Evolutionary conservation across 257 asterid species (phyloP), one percentile per base, ranked within the genome.

Genomic region (Knoxia roxburghii): DNA sequence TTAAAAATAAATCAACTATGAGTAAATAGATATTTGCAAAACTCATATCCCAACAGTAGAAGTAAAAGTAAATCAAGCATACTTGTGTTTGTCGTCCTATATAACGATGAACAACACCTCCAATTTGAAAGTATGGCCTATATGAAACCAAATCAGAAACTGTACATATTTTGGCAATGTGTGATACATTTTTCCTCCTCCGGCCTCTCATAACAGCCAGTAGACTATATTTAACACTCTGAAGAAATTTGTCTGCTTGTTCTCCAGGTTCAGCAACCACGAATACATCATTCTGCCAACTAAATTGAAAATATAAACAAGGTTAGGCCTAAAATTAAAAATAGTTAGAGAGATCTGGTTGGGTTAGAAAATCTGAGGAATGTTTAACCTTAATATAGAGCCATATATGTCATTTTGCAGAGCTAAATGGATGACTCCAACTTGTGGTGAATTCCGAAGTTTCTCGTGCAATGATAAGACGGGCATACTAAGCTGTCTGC

Each of bases 181-280:
- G 73, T 65, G 95, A 90, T 68, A 88, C 84, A 73, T 88, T 79
- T 74, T 85, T 88, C 80, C 95, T 90, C 77, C 83, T 79, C 61
- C 86, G 82, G 61, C 95, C 96, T 77, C 84, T 87, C 91, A 85
- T 75, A 91, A 85, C 83, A 30, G 91, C 79, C 67, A 89, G 64
- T 84, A 90, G 65, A 86, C 92, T 87, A 80, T 81, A 88, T 72
- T 93, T 93, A 63, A 90, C 96, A 74, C 84, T 80, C 82, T 85
- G 95, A 72, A 93, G 83, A 83, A 93, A 93, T 78, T 89, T 86
- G 61, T 90, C 95, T 8, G 99, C 99, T 64, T 82, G 80, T 76
- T 90, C 99, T 69, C 99, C 97, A 60, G 99, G 99, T 77, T 93
- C 99, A 24, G 97, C 99, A 69, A 93, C 97, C 81, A 93, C 99